Conservation (phyloP, 495 filamentous ascomycete species). For the Hypoxylon cercidicola region DNA sequence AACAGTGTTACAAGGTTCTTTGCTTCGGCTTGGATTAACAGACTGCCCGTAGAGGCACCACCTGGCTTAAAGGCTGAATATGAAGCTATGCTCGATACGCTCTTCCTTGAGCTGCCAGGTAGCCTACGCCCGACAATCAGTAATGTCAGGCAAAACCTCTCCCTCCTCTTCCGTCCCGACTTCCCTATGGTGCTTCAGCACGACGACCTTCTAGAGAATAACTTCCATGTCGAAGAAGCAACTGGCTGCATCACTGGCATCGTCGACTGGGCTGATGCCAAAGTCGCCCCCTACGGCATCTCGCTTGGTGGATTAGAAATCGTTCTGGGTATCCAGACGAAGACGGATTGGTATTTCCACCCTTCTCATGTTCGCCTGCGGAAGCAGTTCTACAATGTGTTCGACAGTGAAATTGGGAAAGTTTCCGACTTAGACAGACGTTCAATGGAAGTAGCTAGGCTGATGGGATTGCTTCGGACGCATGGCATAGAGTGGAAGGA, state of each 20-base stretch:
- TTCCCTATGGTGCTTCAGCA: conserved; percentile 55
- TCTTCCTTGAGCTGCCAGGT: conserved; percentile 18
- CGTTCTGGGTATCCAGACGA: conserved; percentile 45
- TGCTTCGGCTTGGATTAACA: conserved; percentile 3
- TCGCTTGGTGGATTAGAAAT: no score
- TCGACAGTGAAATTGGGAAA: conserved; percentile 30
- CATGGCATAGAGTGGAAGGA: no score
- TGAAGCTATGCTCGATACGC: not conserved
- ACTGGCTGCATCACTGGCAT: conserved; percentile 56
- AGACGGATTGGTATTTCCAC: conserved; percentile 33
- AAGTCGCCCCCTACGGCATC: no score
- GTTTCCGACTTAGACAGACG: conserved; percentile 32
- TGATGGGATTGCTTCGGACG: conserved; percentile 35
- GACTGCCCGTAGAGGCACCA: not conserved
- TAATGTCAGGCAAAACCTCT: conserved; percentile 40
- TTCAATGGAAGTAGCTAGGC: conserved; percentile 37
- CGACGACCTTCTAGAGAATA: conserved; percentile 57
- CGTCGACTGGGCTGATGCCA: conserved; percentile 60
- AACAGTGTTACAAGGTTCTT: no score
- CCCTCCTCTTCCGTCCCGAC: conserved; percentile 39
- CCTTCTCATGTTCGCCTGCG: conserved; percentile 26
- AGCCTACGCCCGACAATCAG: conserved; percentile 24
- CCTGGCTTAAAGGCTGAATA: no score
- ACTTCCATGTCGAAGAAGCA: conserved; percentile 53
- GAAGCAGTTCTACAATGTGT: conserved; percentile 33